These are phyloP conservation scores for Akanthomyces uredinophilus DNA, from an alignment of 2,329 filamentous ascomycete genomes.

Conservation along the genomic window DNA sequence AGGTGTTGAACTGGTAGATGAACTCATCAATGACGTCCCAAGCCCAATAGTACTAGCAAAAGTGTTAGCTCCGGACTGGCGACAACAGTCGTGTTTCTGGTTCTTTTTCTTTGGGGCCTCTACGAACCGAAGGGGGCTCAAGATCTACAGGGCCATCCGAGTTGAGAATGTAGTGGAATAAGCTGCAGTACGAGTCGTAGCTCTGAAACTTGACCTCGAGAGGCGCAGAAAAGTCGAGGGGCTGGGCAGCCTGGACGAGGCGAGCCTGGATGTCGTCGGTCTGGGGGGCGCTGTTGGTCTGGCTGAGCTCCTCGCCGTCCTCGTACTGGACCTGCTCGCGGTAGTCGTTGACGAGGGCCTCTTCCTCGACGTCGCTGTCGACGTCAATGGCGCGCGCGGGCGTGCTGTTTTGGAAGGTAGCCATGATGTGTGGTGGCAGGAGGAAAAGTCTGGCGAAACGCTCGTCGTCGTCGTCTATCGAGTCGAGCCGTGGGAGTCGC, in stretches of 20 bases:
- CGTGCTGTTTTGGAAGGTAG: conserved; percentile 56
- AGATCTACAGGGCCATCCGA: conserved; percentile 97
- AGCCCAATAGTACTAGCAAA: conserved; percentile 92
- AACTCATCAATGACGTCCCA: conserved; percentile 99
- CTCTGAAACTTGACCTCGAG: conserved; percentile 97
- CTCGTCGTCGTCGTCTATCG: conserved; percentile 23
- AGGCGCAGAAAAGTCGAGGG: conserved; percentile 91
- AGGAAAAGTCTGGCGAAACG: neutral
- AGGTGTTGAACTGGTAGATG: conserved; percentile 99
- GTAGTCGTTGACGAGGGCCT: conserved; percentile 92
- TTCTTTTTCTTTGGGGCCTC: neutral
- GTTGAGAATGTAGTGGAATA: conserved; percentile 99
- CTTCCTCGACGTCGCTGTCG: conserved; percentile 94
- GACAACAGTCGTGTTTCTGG: neutral
- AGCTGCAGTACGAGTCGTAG: conserved; percentile 98
- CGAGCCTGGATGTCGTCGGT: conserved; percentile 90
- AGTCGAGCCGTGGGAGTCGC: conserved; percentile 2
- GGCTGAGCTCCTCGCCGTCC: conserved; percentile 75
- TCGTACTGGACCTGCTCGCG: conserved; percentile 94
- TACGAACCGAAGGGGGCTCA: conserved; percentile 87
- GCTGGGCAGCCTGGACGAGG: conserved; percentile 85
- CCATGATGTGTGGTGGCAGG: conserved; percentile 40
- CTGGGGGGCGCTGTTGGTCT: conserved; percentile 66
- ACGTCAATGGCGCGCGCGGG: conserved; percentile 61
- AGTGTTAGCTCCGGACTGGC: conserved; percentile 15